Conservation (phyloP, 768 basidiomycete species). For the Lactifluus volemus region DNA sequence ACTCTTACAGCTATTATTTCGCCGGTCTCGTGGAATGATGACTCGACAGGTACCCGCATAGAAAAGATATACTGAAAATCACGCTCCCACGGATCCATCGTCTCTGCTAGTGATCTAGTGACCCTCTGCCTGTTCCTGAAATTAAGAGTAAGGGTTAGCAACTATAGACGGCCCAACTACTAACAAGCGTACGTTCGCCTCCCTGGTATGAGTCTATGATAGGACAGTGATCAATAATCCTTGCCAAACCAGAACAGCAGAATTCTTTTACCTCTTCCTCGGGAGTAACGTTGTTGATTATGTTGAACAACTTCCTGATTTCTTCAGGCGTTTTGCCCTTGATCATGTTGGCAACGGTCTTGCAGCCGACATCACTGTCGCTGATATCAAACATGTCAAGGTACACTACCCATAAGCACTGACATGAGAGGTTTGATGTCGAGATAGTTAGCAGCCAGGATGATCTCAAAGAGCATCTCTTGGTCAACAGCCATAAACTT, state of each 20-base stretch:
- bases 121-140: conserved; percentile 89
- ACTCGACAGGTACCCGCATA: too few relatives aligned
- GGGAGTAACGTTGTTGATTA: conserved; percentile 95
- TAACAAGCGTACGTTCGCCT: conserved; percentile 78
- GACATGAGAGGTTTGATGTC: conserved; percentile 98
- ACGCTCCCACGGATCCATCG: too few relatives aligned
- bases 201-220: conserved; percentile 89
- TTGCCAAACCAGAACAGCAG: conserved; percentile 8
- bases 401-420: background rate
- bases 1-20: too few relatives aligned
- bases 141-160: conserved; percentile 11
- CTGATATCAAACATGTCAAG: conserved; percentile 7
- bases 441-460: conserved; percentile 98
- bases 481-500: conserved; percentile 98
- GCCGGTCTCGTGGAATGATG: too few relatives aligned
- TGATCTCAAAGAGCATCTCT: conserved; percentile 99
- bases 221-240: background rate
- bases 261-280: conserved; percentile 78
- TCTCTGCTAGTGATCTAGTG: conserved; percentile 37
- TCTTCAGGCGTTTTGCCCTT: conserved; percentile 99
- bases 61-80: too few relatives aligned
- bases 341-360: conserved; percentile 99
- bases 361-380: conserved; percentile 88
- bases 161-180: background rate
- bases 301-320: conserved; percentile 97